A percentile compares a stretch with the other conserved stretches of the same genome.
Conservation (phyloP, 2,329 filamentous ascomycete species). For the Penicillium sp. region DNA sequence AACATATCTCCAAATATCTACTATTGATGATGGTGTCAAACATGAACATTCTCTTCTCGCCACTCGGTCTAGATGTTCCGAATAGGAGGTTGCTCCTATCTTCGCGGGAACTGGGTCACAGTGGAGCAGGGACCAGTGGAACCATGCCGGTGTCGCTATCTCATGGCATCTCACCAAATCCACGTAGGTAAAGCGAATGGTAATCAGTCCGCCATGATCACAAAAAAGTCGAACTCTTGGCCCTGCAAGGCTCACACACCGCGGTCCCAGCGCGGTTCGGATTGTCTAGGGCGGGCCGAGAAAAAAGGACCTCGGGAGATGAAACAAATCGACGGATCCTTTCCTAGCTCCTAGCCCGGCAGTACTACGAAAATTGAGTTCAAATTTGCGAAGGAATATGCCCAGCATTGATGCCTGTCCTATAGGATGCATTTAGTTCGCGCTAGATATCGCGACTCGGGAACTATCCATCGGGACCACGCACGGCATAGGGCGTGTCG, state of each 20-base stretch:
- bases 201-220: slow-evolving; percentile 6
- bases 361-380: neutral
- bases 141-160: slow-evolving; percentile 17
- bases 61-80: slow-evolving; percentile 1
- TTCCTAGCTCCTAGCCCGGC: neutral
- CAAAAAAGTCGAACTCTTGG: neutral
- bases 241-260: neutral
- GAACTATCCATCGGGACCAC: slow-evolving; percentile 9
- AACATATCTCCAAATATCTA: too few species aligned
- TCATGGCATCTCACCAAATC: slow-evolving; percentile 22
- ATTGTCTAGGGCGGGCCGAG: neutral
- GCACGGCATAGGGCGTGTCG: slow-evolving; percentile 2
- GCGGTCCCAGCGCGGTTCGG: neutral
- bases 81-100: slow-evolving; percentile 9
- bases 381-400: neutral
- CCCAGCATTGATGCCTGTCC: neutral
- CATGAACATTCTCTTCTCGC: neutral
- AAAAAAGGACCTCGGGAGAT: neutral
- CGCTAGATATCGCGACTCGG: slow-evolving; percentile 1
- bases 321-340: neutral
- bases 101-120: slow-evolving; percentile 8
- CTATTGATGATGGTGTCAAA: too few species aligned
- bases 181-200: slow-evolving; percentile 21
- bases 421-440: neutral
- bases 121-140: slow-evolving; percentile 23